Percentiles rank a stretch among this genome's conserved stretches.
These are phyloP conservation scores for Sedum album DNA, from an alignment of 164 flowering plant species.

Conservation along the genomic window DNA sequence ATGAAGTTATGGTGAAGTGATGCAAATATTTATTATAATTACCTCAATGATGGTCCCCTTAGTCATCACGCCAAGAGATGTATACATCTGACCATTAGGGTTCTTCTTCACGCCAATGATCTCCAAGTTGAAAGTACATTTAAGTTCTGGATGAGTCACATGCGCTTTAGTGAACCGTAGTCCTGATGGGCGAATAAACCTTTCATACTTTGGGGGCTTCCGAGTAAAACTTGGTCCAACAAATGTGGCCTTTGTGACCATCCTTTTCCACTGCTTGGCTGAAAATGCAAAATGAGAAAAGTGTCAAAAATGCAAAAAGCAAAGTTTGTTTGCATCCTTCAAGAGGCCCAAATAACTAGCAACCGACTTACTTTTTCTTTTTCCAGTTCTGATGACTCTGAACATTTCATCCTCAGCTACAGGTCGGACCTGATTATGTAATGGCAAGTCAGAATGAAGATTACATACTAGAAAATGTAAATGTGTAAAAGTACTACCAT, in stretches of 20 bases:
- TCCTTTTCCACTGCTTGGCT: slow-evolving; percentile 99
- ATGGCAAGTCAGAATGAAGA: not conserved
- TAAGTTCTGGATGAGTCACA: slow-evolving; percentile 94
- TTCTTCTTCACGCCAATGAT: slow-evolving; percentile 96
- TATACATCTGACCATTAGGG: slow-evolving; percentile 92
- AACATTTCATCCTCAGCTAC: slow-evolving; percentile 99
- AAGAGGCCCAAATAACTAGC: not conserved
- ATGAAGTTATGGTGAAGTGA: too few relatives aligned
- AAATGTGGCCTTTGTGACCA: slow-evolving; percentile 93
- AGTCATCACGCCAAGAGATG: slow-evolving; percentile 91
- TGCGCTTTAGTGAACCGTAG: slow-evolving; percentile 91
- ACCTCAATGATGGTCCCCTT: slow-evolving; percentile 97
- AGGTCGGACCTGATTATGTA: slow-evolving; percentile 72
- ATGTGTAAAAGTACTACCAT: not conserved
- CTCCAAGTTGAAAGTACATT: slow-evolving; percentile 91
- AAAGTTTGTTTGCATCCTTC: not conserved
- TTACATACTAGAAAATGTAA: not conserved
- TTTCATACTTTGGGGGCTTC: slow-evolving; percentile 96
- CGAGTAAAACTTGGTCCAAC: slow-evolving; percentile 91
- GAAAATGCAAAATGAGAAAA: slow-evolving; percentile 4
- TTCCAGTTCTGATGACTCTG: too few relatives aligned
- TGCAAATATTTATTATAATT: not conserved
- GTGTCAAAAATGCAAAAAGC: not conserved
- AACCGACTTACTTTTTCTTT: slow-evolving; percentile 69
- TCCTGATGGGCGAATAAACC: slow-evolving; percentile 88